phyloP scores from a whole-genome alignment of 140 eudicot genomes.

The Oenanthe javanica region DNA sequence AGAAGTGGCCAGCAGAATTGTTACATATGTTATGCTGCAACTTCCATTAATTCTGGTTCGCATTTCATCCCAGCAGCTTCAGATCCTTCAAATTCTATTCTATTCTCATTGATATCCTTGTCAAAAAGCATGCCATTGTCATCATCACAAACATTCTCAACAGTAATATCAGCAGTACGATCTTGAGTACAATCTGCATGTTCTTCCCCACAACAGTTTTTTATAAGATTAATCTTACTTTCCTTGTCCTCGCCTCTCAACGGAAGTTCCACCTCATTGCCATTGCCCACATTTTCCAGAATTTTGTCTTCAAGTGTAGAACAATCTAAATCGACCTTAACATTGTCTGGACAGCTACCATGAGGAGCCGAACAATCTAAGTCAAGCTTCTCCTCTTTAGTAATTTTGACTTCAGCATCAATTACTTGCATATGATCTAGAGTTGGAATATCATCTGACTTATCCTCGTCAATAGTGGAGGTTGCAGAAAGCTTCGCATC shows the following conservation, averaged over 20 bases:
- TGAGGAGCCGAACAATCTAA: conserved; percentile 23
- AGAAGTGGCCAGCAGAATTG: neutral
- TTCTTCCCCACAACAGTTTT: conserved; percentile 10
- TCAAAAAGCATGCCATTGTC: conserved; percentile 2
- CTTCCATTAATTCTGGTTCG: conserved; percentile 27
- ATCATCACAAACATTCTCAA: conserved; percentile 17
- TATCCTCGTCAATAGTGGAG: conserved; percentile 26
- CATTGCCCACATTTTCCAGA: conserved; percentile 17
- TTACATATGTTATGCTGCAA: conserved; percentile 11
- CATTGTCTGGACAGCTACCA: conserved; percentile 22
- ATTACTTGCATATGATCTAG: conserved; percentile 21
- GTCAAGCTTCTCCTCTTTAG: conserved; percentile 24
- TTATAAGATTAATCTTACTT: neutral
- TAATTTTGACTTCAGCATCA: conserved; percentile 19
- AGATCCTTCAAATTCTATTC: conserved; percentile 17
- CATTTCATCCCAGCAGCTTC: conserved; percentile 19
- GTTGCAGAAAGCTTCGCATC: conserved; percentile 28
- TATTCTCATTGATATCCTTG: conserved; percentile 19
- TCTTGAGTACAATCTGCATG: conserved; percentile 14
- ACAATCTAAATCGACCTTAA: conserved; percentile 16
- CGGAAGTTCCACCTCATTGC: conserved; percentile 13
- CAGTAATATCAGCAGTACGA: conserved; percentile 10
- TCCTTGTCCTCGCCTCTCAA: conserved; percentile 14
- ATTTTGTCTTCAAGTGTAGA: conserved; percentile 25
- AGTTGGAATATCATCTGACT: conserved; percentile 28